Conservation (phyloP, 345 rosid species). For the Heritiera fomes region DNA sequence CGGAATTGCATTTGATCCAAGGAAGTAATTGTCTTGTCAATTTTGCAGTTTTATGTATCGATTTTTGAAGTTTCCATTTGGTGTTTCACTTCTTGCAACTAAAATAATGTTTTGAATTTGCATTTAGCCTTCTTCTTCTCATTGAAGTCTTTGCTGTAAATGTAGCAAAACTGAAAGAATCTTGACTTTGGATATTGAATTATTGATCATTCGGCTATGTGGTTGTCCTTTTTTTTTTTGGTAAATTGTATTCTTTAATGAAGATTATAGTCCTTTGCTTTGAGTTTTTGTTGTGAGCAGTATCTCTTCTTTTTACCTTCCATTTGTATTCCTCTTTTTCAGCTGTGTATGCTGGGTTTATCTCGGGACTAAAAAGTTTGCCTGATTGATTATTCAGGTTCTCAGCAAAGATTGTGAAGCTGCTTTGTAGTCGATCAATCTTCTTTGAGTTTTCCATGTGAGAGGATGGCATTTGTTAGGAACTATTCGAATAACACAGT, state of each 20-base stretch:
- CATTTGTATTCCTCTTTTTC: neutral
- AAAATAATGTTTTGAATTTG: constrained; percentile 2
- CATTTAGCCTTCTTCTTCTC: constrained; percentile 1
- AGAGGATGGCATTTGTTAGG: constrained; percentile 84
- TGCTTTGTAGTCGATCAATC: constrained; percentile 12
- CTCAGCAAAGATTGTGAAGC: constrained; percentile 19
- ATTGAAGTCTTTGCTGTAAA: neutral
- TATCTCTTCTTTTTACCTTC: neutral
- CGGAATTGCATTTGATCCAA: neutral
- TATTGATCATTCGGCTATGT: neutral
- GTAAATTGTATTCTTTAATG: constrained; percentile 6
- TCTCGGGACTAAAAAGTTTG: neutral
- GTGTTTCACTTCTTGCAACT: neutral
- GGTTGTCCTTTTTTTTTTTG: no score
- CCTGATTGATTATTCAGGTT: constrained; percentile 25
- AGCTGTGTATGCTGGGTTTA: neutral
- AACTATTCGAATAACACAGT: constrained; percentile 58
- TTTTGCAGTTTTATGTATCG: neutral
- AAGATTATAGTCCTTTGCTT: neutral
- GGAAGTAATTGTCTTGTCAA: neutral
- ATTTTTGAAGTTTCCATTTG: neutral
- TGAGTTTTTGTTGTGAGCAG: neutral
- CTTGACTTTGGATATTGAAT: constrained; percentile 4
- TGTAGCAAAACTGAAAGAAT: constrained; percentile 17
- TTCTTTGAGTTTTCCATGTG: constrained; percentile 30